Percentiles rank a stretch among this genome's conserved stretches.
Evolutionary conservation across 2,329 filamentous ascomycete species (phyloP).

Genomic region (Pseudopithomyces maydicus): DNA sequence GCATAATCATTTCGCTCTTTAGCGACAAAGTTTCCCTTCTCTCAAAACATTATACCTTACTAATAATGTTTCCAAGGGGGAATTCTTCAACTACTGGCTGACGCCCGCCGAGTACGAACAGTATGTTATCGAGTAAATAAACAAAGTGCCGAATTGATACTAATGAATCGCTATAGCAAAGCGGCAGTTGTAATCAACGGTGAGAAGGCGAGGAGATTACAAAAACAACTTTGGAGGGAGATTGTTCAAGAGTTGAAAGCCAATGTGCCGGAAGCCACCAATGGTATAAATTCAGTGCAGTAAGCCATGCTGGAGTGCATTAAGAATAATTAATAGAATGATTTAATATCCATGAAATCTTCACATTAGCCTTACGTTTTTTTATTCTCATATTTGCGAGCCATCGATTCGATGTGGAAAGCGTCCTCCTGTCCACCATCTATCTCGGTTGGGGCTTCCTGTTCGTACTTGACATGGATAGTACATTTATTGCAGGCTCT

Average conservation of each 20-base stretch:
- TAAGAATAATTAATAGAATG: no score
- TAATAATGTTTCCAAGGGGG: constrained; percentile 7
- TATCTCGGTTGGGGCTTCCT: not conserved
- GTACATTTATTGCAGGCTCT: not conserved
- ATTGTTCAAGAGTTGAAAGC: constrained; percentile 11
- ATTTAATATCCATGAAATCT: no score
- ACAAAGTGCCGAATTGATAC: not conserved
- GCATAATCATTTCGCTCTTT: not conserved
- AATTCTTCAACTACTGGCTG: constrained; percentile 17
- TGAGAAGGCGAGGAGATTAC: constrained; percentile 11
- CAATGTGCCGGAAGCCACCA: constrained; percentile 9
- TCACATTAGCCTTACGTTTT: not conserved
- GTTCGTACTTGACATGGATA: not conserved
- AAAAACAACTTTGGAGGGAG: constrained; percentile 15
- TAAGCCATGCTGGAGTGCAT: no score
- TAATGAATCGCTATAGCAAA: constrained; percentile 2
- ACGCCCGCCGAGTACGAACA: constrained; percentile 8
- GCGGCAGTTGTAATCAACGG: constrained; percentile 5
- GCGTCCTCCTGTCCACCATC: not conserved
- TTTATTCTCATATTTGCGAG: not conserved
- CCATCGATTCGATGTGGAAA: not conserved
- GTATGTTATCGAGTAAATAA: constrained; percentile 6
- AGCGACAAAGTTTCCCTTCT: not conserved
- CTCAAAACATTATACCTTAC: not conserved
- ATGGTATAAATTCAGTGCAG: no score